These are phyloP conservation scores for Phytopythium montanum DNA, from an alignment of 352 stramenopile genomes.

Conservation along the genomic window DNA sequence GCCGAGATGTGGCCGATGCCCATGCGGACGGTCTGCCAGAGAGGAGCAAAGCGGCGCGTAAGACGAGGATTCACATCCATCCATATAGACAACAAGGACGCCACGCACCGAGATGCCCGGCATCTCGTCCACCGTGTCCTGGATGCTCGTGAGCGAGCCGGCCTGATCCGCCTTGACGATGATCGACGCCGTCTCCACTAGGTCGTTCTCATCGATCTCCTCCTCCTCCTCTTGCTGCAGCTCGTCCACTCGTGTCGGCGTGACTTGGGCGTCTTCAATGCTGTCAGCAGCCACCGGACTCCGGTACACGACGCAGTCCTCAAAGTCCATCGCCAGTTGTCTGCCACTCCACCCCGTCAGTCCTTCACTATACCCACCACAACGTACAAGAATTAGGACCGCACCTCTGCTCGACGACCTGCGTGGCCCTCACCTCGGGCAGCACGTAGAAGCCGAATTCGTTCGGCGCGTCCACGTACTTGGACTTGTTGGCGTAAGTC, in stretches of 20 bases:
- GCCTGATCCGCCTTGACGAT: conserved; percentile 79
- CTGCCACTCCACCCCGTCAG: conserved; percentile 18
- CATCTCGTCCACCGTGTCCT: conserved; percentile 81
- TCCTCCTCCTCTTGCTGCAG: conserved; percentile 10
- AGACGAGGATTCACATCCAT: too few species aligned
- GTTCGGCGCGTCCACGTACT: conserved; percentile 79
- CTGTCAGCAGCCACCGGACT: conserved; percentile 4
- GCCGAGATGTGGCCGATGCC: conserved; percentile 77
- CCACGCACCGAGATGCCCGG: conserved; percentile 38
- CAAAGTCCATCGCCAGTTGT: conserved; percentile 70
- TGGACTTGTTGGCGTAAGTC: conserved; percentile 77
- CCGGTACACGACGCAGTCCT: conserved; percentile 43
- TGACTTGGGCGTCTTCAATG: conserved; percentile 8
- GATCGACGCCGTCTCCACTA: conserved; percentile 54
- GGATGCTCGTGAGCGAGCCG: conserved; percentile 78
- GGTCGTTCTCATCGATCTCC: conserved; percentile 36
- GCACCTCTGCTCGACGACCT: conserved; percentile 74
- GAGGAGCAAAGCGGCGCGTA: too few species aligned
- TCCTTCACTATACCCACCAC: background rate
- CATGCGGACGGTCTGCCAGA: conserved; percentile 60
- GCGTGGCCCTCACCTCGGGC: conserved; percentile 49
- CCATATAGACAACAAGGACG: background rate
- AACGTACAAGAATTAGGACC: background rate
- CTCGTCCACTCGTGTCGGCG: conserved; percentile 10
- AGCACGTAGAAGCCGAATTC: conserved; percentile 80